Conservation (phyloP, 164 flowering plant species). For the Chimonanthus salicifolius region DNA sequence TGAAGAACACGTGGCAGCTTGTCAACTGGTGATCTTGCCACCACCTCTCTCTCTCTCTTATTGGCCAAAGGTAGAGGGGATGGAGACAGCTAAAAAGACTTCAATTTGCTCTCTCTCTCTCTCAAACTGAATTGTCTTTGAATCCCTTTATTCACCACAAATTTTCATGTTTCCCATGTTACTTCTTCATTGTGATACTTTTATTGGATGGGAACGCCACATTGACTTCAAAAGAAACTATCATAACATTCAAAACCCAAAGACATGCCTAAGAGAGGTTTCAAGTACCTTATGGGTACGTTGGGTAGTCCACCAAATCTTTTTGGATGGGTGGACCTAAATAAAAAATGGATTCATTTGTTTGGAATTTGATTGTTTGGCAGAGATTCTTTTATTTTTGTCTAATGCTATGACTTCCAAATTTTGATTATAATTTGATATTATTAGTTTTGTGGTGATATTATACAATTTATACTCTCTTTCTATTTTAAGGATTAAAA, state of each 20-base stretch:
- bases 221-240: background rate
- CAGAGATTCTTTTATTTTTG: too few relatives aligned
- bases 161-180: background rate
- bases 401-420: too few relatives aligned
- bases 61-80: background rate
- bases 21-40: background rate
- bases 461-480: too few relatives aligned
- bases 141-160: background rate
- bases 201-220: background rate
- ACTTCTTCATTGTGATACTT: background rate
- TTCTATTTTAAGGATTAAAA: too few relatives aligned
- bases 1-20: background rate
- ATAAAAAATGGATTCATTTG: too few relatives aligned
- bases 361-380: too few relatives aligned
- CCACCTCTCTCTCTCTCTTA: background rate
- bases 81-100: constrained; percentile 13
- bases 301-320: background rate
- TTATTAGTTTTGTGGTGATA: too few relatives aligned
- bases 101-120: background rate
- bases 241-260: background rate
- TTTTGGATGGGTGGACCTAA: background rate
- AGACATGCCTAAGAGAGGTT: background rate
- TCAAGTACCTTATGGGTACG: background rate
- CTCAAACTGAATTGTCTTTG: background rate
- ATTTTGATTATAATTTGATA: too few relatives aligned